Evolutionary conservation across 148 eudicot genomes (phyloP).

Genomic region (Silene latifolia): DNA sequence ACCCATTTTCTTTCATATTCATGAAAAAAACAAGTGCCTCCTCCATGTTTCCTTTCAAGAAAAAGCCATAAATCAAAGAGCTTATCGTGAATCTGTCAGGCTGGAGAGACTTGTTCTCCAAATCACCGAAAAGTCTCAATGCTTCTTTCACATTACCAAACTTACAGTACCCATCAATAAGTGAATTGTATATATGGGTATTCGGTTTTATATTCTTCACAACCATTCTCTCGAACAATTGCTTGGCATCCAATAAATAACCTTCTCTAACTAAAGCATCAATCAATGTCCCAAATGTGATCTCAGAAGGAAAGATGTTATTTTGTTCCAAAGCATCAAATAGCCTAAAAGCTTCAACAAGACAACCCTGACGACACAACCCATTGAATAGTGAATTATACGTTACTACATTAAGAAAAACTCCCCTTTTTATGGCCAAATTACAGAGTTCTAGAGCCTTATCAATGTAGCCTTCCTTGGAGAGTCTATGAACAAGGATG

Average conservation of each 20-base stretch:
- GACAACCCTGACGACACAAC: constrained; percentile 74
- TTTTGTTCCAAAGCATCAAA: constrained; percentile 75
- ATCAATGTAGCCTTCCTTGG: constrained; percentile 66
- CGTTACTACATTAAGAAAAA: constrained; percentile 53
- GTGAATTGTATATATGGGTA: constrained; percentile 62
- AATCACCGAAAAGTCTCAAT: constrained; percentile 48
- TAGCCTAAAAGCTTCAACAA: constrained; percentile 85
- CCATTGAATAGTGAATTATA: constrained; percentile 79
- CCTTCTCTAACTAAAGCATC: constrained; percentile 72
- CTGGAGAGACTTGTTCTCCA: constrained; percentile 42
- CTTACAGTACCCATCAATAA: constrained; percentile 74
- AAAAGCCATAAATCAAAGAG: constrained; percentile 59
- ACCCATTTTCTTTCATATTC: constrained; percentile 44
- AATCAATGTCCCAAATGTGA: constrained; percentile 76
- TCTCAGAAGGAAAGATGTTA: constrained; percentile 52
- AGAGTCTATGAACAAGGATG: constrained; percentile 62
- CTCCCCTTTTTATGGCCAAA: constrained; percentile 54
- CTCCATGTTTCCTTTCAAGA: constrained; percentile 72
- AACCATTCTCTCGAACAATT: constrained; percentile 68
- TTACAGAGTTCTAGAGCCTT: constrained; percentile 68
- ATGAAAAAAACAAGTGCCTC: constrained; percentile 58
- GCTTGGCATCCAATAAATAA: constrained; percentile 60
- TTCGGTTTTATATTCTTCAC: constrained; percentile 47
- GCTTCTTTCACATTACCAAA: constrained; percentile 58
- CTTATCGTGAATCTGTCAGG: constrained; percentile 84